Percentiles rank a stretch among this genome's conserved stretches.
Conservation (phyloP, 352 stramenopile genomes). For the Thalassiosira exigua region DNA sequence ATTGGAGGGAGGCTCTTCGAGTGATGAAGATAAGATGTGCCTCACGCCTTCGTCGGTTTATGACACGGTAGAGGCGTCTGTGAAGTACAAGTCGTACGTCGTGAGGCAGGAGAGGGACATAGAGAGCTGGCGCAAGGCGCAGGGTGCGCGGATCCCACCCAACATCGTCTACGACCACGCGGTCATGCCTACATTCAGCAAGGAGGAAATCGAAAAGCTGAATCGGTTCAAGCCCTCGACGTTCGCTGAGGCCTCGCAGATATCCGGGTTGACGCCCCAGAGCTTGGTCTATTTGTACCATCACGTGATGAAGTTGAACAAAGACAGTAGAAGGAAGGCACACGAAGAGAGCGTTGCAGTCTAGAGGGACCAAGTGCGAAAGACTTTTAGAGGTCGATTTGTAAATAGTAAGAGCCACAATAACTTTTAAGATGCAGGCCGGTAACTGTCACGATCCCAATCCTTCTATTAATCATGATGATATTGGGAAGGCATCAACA, state of each 20-base stretch:
- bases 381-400: too few relatives aligned
- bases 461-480: too few relatives aligned
- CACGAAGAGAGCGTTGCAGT: background rate
- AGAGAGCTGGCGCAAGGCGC: conserved; percentile 92
- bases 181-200: conserved; percentile 93
- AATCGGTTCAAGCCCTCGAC: conserved; percentile 87
- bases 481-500: too few relatives aligned
- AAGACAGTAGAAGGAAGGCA: conserved; percentile 42
- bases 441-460: too few relatives aligned
- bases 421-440: too few relatives aligned
- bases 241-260: conserved; percentile 94
- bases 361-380: too few relatives aligned
- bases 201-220: conserved; percentile 95
- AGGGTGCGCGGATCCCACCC: conserved; percentile 92
- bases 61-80: conserved; percentile 88
- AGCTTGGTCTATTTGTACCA: conserved; percentile 89
- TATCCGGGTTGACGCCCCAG: conserved; percentile 90
- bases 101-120: conserved; percentile 95
- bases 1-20: background rate
- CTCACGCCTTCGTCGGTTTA: conserved; percentile 84
- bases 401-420: too few relatives aligned
- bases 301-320: conserved; percentile 74
- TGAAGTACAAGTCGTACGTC: conserved; percentile 94
- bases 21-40: conserved; percentile 31
- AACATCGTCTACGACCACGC: conserved; percentile 91